These are phyloP conservation scores for Septoria linicola DNA, from an alignment of 2,329 filamentous ascomycete genomes.

Conservation along the genomic window DNA sequence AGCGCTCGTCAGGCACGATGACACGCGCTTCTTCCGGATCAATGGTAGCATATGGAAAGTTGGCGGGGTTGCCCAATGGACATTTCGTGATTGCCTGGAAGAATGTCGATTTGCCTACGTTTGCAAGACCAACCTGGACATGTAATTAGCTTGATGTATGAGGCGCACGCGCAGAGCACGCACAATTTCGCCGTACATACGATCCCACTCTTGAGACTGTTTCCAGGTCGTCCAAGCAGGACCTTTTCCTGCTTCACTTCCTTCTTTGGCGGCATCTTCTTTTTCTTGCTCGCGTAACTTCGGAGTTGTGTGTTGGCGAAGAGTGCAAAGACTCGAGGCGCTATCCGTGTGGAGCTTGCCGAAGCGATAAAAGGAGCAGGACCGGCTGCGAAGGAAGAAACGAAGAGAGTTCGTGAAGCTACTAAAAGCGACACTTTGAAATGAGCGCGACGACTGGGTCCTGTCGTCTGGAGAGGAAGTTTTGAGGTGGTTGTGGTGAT, in stretches of 20 bases:
- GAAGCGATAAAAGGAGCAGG: constrained; percentile 33
- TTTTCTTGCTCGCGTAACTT: constrained; percentile 53
- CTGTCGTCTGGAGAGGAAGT: constrained; percentile 27
- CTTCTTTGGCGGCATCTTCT: constrained; percentile 97
- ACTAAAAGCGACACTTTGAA: constrained; percentile 33
- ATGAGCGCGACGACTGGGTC: constrained; percentile 33
- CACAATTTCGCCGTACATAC: constrained; percentile 59
- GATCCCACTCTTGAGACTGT: constrained; percentile 98
- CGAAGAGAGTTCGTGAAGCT: constrained; percentile 31
- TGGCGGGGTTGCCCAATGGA: constrained; percentile 94
- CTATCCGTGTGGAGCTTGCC: constrained; percentile 17
- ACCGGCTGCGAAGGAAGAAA: constrained; percentile 35
- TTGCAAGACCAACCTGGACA: constrained; percentile 87
- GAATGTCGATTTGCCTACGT: constrained; percentile 98
- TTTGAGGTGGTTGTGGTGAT: not conserved
- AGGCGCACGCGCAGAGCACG: constrained; percentile 34
- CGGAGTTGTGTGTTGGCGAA: constrained; percentile 36
- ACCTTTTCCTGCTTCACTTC: constrained; percentile 89
- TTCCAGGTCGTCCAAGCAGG: constrained; percentile 90
- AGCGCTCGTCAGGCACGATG: constrained; percentile 92
- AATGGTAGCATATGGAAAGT: constrained; percentile 99
- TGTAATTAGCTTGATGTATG: constrained; percentile 45
- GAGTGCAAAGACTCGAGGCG: constrained; percentile 21
- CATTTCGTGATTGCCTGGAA: constrained; percentile 99
- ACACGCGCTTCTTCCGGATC: constrained; percentile 98